Base-by-base conservation (phyloP, 2,329 filamentous ascomycete species). In the Aspergillus sp. region DNA sequence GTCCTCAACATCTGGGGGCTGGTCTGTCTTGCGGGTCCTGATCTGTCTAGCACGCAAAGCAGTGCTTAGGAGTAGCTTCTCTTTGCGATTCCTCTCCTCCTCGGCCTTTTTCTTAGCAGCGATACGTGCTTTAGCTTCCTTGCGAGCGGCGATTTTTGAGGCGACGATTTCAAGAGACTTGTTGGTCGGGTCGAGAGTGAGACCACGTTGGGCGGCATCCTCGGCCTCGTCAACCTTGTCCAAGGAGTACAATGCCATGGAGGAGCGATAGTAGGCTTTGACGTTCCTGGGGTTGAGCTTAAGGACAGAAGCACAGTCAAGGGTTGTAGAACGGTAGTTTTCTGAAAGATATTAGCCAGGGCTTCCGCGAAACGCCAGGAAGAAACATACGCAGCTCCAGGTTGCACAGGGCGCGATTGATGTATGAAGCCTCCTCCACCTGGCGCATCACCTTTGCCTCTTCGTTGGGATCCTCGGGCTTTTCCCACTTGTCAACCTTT, bases 221-320 rank as follows among this genome's bases (percentile, higher is more conserved):
- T 84, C 78, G 2, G 93, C 90, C 69, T 96, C 90, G 19, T 71
- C 66, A 44, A 94, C 73, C 59, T 88, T 88, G 63, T 87, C 85
- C 11, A 96, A 79, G 1, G 84, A 81, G 27, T 95, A 73, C 44
- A 95, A 78, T 4, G 93, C 91, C 47, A 77, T 76, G 2, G 86
- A 81, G 43, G 86, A 90, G 50, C 93, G 86, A 69, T 94, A 98
- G 70, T 84, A 89, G 1, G 93, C 91, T 71, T 98, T 98, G 59
- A 94, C 66, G 65, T 95, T 96, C 40, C 65, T 66, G 3, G 83
- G 78, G 67, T 96, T 94, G 46, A 96, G 73, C 33, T 82, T 80
- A 47, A 98, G 76, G 1, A 88, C 85, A 6, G 81, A 76, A 2
- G 85, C 86, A 66, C 90, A 93, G 73, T 97, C 93, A 38, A 85